Evolutionary conservation across 805 yeast genomes (phyloP), one percentile per base, ranked within the genome.

Genomic region (Jamesozyma hellenica): DNA sequence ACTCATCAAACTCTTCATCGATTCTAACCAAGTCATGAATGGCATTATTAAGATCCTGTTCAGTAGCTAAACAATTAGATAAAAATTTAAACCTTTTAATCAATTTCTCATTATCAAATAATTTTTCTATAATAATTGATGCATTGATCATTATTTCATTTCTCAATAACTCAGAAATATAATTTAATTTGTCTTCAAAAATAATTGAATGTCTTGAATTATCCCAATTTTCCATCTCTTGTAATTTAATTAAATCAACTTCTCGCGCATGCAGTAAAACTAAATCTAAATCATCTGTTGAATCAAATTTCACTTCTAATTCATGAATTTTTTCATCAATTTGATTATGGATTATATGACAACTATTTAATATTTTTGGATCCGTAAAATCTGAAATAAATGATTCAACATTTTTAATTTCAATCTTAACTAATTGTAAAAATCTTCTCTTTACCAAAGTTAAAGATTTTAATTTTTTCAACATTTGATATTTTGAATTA

Each of bases 191-290:
- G 2, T 60, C 51, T 13, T 71, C 67, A 41, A 70, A 74, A 0
- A 66, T 42, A 1, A 53, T 39, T 3, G 71, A 60, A 53, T 75
- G 75, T 26, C 53, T 49, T 0, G 43, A 25, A 6, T 63, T 66
- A 13, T 64, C 48, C 87, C 88, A 82, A 4, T 70, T 62, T 27
- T 75, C 80, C 48, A 71, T 55, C 39, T 78, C 80, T 30, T 63
- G 51, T 15, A 80, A 54, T 39, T 67, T 67, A 27, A 61, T 59
- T n/a, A 73, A 49, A 4, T 73, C 57, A 11, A 47, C 65, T n/a
- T 65, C 68, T 4, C 57, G 58, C 1, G 72, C 62, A 5, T 78
- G 67, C 13, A 68, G 70, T 25, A 61, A 54, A 5, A 63, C 55
- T 12, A 75, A 50, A 4, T 76, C 70, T 28, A 66, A 57, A 46